A percentile compares a stretch with the other conserved stretches of the same genome.
Conservation (phyloP, 768 basidiomycete species). For the Epithele typhae region DNA sequence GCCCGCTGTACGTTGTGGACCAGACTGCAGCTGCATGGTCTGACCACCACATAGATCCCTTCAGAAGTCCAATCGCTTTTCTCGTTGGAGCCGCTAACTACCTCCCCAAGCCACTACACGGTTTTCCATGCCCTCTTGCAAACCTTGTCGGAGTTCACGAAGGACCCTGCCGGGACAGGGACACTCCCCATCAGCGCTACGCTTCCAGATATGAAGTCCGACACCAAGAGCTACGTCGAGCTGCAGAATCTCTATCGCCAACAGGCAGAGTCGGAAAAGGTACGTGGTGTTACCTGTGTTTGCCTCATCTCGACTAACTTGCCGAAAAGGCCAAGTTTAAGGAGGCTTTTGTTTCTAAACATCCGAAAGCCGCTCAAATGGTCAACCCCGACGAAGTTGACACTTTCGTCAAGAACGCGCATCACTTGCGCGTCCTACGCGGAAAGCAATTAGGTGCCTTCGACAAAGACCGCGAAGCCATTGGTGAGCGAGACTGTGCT, state of each 20-base stretch:
- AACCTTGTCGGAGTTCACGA: constrained; percentile 63
- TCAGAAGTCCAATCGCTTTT: constrained; percentile 64
- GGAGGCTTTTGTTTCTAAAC: constrained; percentile 37
- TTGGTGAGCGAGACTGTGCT: constrained; percentile 38
- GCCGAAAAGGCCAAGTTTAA: constrained; percentile 26
- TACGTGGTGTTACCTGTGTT: no score
- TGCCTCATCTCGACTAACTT: no score
- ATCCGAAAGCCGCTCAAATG: constrained; percentile 38
- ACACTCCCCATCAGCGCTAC: constrained; percentile 79
- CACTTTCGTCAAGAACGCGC: constrained; percentile 75
- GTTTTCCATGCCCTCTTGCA: constrained; percentile 79
- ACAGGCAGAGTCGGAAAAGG: constrained; percentile 69
- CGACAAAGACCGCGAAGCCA: constrained; percentile 41
- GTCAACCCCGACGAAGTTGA: constrained; percentile 57
- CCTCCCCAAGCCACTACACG: constrained; percentile 34
- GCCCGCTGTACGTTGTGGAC: constrained; percentile 39
- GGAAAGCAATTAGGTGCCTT: constrained; percentile 60
- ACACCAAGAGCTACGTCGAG: constrained; percentile 75
- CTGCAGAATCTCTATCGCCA: constrained; percentile 84
- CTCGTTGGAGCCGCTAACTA: constrained; percentile 46
- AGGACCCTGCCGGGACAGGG: constrained; percentile 42
- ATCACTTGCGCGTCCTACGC: constrained; percentile 61
- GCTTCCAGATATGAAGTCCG: constrained; percentile 95
- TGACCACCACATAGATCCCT: constrained; percentile 65
- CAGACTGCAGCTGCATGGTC: no score